Evolutionary conservation across 768 basidiomycete genomes (phyloP).

Genomic region (Lactarius sanguifluus): DNA sequence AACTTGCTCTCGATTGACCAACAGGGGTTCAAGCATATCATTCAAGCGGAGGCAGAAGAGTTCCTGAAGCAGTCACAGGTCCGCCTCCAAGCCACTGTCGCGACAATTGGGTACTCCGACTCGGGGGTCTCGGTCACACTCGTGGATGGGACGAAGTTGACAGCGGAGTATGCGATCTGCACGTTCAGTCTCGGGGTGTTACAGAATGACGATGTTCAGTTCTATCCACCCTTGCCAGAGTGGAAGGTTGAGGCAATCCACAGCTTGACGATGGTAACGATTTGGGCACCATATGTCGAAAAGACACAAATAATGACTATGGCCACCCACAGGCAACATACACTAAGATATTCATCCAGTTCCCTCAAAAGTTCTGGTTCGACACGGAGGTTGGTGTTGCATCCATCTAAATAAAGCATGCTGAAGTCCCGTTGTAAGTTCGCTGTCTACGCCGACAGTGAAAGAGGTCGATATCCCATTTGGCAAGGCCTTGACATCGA

Average conservation of each 20-base stretch:
- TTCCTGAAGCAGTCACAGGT: slow-evolving; percentile 50
- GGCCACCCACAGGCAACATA: neutral
- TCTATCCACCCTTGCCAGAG: slow-evolving; percentile 52
- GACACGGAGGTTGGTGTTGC: neutral
- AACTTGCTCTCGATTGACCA: slow-evolving; percentile 50
- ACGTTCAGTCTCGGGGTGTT: slow-evolving; percentile 67
- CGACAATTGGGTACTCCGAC: slow-evolving; percentile 35
- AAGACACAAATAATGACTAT: neutral
- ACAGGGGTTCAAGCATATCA: slow-evolving; percentile 58
- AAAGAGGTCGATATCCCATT: slow-evolving; percentile 46
- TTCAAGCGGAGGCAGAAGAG: slow-evolving; percentile 53
- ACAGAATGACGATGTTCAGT: slow-evolving; percentile 41
- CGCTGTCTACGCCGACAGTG: slow-evolving; percentile 18
- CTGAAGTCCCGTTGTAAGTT: neutral
- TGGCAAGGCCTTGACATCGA: slow-evolving; percentile 63
- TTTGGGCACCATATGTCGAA: neutral
- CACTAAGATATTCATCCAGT: slow-evolving; percentile 20
- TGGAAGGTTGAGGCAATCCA: slow-evolving; percentile 65
- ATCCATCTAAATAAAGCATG: neutral
- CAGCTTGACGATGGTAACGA: slow-evolving; percentile 54
- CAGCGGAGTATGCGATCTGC: slow-evolving; percentile 34
- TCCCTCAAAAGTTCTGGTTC: slow-evolving; percentile 26
- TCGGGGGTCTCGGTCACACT: slow-evolving; percentile 55
- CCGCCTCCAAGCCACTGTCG: slow-evolving; percentile 51
- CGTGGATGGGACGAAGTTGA: slow-evolving; percentile 36